These are phyloP conservation scores for Acorus gramineus DNA, from an alignment of 106 monocot species.

Conservation along the genomic window DNA sequence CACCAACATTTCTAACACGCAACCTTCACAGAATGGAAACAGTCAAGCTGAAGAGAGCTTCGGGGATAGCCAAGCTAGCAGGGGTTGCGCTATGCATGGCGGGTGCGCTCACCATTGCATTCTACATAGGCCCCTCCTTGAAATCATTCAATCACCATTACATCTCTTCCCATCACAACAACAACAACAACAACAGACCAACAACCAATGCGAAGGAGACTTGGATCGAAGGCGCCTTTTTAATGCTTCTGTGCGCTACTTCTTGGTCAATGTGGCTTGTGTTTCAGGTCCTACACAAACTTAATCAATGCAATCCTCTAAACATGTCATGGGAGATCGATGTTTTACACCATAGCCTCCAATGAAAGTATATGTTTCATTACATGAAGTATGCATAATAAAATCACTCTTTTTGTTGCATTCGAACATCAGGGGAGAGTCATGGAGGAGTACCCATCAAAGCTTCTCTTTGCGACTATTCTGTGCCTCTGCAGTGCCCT, in stretches of 20 bases:
- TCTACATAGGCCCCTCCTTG: slow-evolving; percentile 9
- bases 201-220: background rate
- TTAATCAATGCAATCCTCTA: no score
- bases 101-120: slow-evolving; percentile 4
- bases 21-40: slow-evolving; percentile 15
- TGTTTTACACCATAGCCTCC: no score
- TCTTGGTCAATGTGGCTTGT: slow-evolving; percentile 17
- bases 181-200: background rate
- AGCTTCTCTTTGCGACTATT: slow-evolving; percentile 36
- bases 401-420: no score
- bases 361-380: no score
- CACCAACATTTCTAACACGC: no score
- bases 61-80: slow-evolving; percentile 22
- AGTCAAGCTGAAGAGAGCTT: slow-evolving; percentile 11
- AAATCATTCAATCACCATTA: slow-evolving; percentile 1
- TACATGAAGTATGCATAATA: no score
- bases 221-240: slow-evolving; percentile 5
- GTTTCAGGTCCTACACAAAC: slow-evolving; percentile 13
- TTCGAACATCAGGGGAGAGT: slow-evolving; percentile 18
- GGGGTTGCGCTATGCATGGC: slow-evolving; percentile 20
- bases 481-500: slow-evolving; percentile 35
- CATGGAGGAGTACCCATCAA: slow-evolving; percentile 36
- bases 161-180: background rate
- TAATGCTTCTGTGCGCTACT: slow-evolving; percentile 1
- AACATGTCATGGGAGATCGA: no score